Conservation (phyloP, 768 basidiomycete species). For the Chalciporus piperatus region DNA sequence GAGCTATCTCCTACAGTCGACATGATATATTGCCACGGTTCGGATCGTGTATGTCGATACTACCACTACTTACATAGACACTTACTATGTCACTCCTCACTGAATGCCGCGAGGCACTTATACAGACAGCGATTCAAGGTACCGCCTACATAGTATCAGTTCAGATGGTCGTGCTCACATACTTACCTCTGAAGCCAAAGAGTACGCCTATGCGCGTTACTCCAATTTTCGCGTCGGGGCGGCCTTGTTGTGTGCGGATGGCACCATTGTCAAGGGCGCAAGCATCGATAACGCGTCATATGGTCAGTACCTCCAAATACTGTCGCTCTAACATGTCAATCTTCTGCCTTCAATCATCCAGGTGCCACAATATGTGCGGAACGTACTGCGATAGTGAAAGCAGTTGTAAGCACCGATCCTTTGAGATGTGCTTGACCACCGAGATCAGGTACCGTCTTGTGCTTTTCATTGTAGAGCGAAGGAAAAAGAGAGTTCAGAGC, state of each 20-base stretch:
- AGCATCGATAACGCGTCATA: slow-evolving; percentile 95
- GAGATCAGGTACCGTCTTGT: background rate
- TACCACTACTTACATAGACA: no score
- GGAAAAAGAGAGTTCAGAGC: slow-evolving; percentile 66
- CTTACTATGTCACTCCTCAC: slow-evolving; percentile 29
- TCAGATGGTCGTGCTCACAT: background rate
- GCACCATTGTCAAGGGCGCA: slow-evolving; percentile 73
- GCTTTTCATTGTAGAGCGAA: slow-evolving; percentile 60
- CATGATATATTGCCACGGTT: no score
- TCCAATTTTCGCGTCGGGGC: slow-evolving; percentile 93
- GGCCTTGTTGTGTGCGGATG: slow-evolving; percentile 67
- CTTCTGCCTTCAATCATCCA: slow-evolving; percentile 26
- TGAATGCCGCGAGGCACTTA: slow-evolving; percentile 47
- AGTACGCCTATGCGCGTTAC: slow-evolving; percentile 75
- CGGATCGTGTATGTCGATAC: no score
- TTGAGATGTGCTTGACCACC: background rate
- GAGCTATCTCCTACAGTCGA: no score
- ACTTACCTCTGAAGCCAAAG: slow-evolving; percentile 46
- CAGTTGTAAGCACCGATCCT: slow-evolving; percentile 58
- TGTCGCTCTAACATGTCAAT: background rate
- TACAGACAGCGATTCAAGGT: slow-evolving; percentile 63
- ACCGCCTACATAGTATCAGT: slow-evolving; percentile 1
- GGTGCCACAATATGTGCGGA: slow-evolving; percentile 93
- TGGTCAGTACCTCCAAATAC: slow-evolving; percentile 42
- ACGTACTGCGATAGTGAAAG: slow-evolving; percentile 86